Evolutionary conservation across 139 green algal genomes (phyloP).

Genomic region (Zygnema circumcarinatum): DNA sequence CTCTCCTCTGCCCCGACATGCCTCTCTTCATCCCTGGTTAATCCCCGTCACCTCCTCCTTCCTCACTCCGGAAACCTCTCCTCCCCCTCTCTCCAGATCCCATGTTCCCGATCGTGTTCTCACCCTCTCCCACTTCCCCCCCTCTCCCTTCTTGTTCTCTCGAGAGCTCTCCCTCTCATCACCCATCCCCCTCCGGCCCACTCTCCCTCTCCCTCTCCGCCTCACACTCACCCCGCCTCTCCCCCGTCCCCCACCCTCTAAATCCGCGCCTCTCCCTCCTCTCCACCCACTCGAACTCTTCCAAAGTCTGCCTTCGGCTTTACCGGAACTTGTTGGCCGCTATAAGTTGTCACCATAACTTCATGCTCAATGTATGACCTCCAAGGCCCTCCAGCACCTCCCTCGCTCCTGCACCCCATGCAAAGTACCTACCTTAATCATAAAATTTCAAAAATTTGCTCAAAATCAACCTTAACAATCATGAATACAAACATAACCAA

Average conservation of each 20-base stretch:
- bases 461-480: no score
- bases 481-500: no score
- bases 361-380: no score
- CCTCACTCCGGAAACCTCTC: background rate
- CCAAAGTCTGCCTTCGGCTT: no score
- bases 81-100: background rate
- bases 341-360: no score
- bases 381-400: no score
- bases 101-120: background rate
- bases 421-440: no score
- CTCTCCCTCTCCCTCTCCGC: background rate
- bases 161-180: background rate
- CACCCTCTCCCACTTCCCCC: background rate
- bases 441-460: no score
- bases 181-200: background rate
- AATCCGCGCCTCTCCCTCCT: no score
- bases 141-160: background rate
- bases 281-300: no score
- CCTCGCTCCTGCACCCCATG: no score
- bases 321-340: no score
- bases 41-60: background rate
- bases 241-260: background rate
- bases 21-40: background rate
- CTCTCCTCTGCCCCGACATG: background rate
- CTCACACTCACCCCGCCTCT: background rate